A percentile compares a stretch with the other conserved stretches of the same genome.
phyloP scores from a whole-genome alignment of 2,329 filamentous ascomycete genomes.

The Penicillium sp. region DNA sequence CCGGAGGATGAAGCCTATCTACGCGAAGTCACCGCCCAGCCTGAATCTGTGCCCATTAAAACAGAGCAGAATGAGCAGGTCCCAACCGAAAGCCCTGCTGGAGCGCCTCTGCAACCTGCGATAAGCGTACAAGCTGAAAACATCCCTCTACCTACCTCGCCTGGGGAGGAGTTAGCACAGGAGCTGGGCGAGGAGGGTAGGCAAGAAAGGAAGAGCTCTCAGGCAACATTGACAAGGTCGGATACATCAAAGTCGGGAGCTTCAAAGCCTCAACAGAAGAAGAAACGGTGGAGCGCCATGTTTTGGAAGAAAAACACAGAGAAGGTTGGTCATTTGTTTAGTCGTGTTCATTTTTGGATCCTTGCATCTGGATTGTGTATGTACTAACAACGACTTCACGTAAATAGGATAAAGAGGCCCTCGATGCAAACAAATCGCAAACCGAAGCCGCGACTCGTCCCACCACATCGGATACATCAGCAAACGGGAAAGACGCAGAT shows the following conservation, averaged over 20 bases:
- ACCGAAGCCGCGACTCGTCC: constrained; percentile 4
- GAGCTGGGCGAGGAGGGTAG: constrained; percentile 33
- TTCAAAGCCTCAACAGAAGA: constrained; percentile 27
- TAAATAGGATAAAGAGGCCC: constrained; percentile 10
- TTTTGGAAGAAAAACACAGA: constrained; percentile 38
- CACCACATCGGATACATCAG: constrained; percentile 26
- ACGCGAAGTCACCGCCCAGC: constrained; percentile 49
- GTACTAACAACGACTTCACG: not conserved
- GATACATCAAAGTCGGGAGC: constrained; percentile 20
- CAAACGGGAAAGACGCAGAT: constrained; percentile 38
- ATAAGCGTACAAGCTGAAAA: constrained; percentile 48
- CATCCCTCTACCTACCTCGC: constrained; percentile 51
- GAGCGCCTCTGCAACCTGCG: constrained; percentile 3
- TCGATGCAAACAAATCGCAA: constrained; percentile 1
- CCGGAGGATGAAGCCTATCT: constrained; percentile 62
- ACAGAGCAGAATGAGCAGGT: constrained; percentile 5
- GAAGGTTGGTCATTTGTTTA: constrained; percentile 24
- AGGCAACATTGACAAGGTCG: constrained; percentile 15
- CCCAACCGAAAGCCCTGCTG: not conserved
- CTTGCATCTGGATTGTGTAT: not conserved
- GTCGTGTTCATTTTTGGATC: not conserved
- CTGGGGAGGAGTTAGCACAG: constrained; percentile 42
- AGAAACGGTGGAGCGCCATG: constrained; percentile 40
- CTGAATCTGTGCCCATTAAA: constrained; percentile 23
- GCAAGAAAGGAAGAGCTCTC: constrained; percentile 31